Percentiles rank a stretch among this genome's conserved stretches.
phyloP scores from a whole-genome alignment of 129 eudicot species.

The Tanacetum coccineum region DNA sequence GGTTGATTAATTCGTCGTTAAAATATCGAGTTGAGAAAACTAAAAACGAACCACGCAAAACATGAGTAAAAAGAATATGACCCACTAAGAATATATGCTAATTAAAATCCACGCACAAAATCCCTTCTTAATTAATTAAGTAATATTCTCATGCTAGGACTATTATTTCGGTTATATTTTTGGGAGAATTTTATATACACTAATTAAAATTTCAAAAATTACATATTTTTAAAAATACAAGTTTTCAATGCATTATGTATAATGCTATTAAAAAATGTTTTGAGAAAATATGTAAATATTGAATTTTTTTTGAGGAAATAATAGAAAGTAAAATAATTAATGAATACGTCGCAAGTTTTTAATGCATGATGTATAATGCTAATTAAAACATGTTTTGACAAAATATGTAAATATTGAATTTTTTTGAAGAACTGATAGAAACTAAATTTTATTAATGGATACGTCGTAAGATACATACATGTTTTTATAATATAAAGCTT shows the following conservation, averaged over 20 bases:
- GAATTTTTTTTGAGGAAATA: no score
- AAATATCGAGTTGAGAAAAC: background rate
- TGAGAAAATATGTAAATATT: no score
- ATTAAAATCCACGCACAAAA: constrained; percentile 5
- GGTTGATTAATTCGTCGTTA: constrained; percentile 7
- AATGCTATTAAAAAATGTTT: no score
- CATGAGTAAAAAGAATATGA: constrained; percentile 20
- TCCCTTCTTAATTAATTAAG: background rate
- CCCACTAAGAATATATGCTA: constrained; percentile 22
- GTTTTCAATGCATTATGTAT: no score
- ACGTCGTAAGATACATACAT: background rate
- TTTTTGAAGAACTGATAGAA: no score
- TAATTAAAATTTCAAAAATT: no score
- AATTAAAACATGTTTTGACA: no score
- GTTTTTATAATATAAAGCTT: background rate
- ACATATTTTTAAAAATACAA: no score
- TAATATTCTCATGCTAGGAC: background rate
- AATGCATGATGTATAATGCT: no score
- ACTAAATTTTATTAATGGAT: background rate
- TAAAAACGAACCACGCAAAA: constrained; percentile 8
- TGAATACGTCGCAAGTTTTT: background rate
- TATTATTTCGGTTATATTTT: background rate
- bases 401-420: no score
- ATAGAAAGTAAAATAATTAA: background rate
- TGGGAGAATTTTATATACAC: no score